Evolutionary conservation across 208 protist species (phyloP).

Genomic region (Crithidia thermophila): DNA sequence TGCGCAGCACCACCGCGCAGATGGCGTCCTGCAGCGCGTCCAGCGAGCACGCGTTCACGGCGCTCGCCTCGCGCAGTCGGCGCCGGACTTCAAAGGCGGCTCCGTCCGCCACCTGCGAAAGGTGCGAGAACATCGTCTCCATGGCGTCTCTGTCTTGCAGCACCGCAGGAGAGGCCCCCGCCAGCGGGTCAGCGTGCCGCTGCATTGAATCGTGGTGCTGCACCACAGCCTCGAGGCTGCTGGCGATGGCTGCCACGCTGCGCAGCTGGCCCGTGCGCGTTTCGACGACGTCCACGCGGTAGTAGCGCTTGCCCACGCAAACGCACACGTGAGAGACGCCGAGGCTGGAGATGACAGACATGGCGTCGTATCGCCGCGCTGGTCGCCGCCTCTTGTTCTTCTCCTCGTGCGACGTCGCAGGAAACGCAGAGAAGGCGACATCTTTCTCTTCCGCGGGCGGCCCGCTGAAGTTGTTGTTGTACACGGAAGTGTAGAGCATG

Average conservation of each 20-base stretch:
- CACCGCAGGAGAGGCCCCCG: conserved; percentile 36
- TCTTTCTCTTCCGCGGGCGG: conserved; percentile 35
- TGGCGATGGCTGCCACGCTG: conserved; percentile 17
- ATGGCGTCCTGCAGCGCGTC: conserved; percentile 53
- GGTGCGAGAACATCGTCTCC: conserved; percentile 44
- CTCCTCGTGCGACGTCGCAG: background rate
- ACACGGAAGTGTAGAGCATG: conserved; percentile 24
- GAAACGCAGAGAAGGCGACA: conserved; percentile 18
- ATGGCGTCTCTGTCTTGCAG: conserved; percentile 46
- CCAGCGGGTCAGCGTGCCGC: conserved; percentile 4
- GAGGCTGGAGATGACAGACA: conserved; percentile 21
- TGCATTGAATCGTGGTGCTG: conserved; percentile 15
- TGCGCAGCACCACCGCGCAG: conserved; percentile 64
- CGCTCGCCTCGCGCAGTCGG: conserved; percentile 58
- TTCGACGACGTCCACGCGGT: conserved; percentile 69
- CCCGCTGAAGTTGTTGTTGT: conserved; percentile 30
- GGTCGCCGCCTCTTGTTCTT: background rate
- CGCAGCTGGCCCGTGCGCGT: conserved; percentile 19
- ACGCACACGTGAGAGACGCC: conserved; percentile 67
- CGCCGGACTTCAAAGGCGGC: conserved; percentile 60
- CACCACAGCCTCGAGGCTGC: conserved; percentile 28
- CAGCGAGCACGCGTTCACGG: conserved; percentile 66
- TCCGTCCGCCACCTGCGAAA: conserved; percentile 45
- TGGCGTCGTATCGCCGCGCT: conserved; percentile 24
- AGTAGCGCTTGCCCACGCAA: conserved; percentile 73